phyloP scores from a whole-genome alignment of 345 rosid genomes.

The Viola odorata region DNA sequence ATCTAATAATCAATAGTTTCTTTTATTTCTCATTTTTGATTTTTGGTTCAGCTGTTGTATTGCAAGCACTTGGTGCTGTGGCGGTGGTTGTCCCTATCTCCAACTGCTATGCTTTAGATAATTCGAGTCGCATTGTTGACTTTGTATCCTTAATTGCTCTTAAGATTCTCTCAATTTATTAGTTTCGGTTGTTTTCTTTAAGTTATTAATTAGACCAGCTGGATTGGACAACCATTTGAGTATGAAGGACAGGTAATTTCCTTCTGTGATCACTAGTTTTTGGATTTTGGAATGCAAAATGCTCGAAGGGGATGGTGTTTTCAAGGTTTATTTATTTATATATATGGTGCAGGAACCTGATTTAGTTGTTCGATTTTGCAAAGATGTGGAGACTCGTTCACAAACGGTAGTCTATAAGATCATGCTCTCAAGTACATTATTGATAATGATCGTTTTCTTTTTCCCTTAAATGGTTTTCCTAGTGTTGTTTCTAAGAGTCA shows the following conservation, averaged over 20 bases:
- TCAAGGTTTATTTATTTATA: too few relatives aligned
- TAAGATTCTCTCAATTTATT: neutral
- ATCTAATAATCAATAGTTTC: neutral
- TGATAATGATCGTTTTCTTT: constrained; percentile 9
- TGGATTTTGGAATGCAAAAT: neutral
- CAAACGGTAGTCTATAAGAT: constrained; percentile 51
- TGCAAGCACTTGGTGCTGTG: constrained; percentile 30
- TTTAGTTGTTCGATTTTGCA: constrained; percentile 79
- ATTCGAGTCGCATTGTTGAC: constrained; percentile 82
- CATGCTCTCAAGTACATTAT: constrained; percentile 26
- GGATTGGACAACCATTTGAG: constrained; percentile 58
- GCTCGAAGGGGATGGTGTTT: neutral
- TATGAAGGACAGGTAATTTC: constrained; percentile 62
- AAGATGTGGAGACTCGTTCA: constrained; percentile 83
- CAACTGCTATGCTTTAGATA: constrained; percentile 76
- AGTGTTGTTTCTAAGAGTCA: too few relatives aligned
- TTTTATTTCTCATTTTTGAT: neutral
- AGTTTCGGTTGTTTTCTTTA: constrained; percentile 35
- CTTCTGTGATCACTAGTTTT: neutral
- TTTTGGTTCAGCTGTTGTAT: constrained; percentile 35
- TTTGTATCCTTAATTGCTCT: constrained; percentile 66
- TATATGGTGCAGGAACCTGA: constrained; percentile 47
- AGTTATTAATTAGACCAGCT: constrained; percentile 51
- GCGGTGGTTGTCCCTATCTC: constrained; percentile 60
- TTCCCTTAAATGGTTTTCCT: neutral